These are phyloP conservation scores for maize (Zea mays) DNA, from an alignment of 176 grass and related monocot species.

Conservation along the genomic window Zm-B73-REFERENCE-NAM-5.0 NC_050096.1:54557501-54558000, in stretches of 20 bases:
- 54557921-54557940: slow-evolving; percentile 18
- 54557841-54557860: slow-evolving; percentile 45
- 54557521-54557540: slow-evolving; percentile 69
- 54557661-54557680: slow-evolving; percentile 12
- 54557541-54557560: slow-evolving; percentile 64
- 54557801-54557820: slow-evolving; percentile 42
- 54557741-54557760: slow-evolving; percentile 14
- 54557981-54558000: slow-evolving; percentile 3
- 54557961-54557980: slow-evolving; percentile 20
- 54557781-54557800: slow-evolving; percentile 30
- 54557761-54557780: slow-evolving; percentile 47
- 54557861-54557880: slow-evolving; percentile 49
- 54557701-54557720: slow-evolving; percentile 11
- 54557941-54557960: slow-evolving; percentile 8
- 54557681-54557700: slow-evolving; percentile 8
- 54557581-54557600: slow-evolving; percentile 44
- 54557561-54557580: slow-evolving; percentile 17
- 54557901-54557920: slow-evolving; percentile 8
- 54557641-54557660: slow-evolving; percentile 18
- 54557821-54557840: slow-evolving; percentile 47
- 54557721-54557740: slow-evolving; percentile 23
- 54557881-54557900: slow-evolving; percentile 48
- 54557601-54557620: neutral
- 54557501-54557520: slow-evolving; percentile 94
- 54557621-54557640: slow-evolving; percentile 22